Evolutionary conservation across 371 early-diverging fungal species (phyloP), one percentile per base, ranked within the genome.

Genomic region (Apophysomyces variabilis): DNA sequence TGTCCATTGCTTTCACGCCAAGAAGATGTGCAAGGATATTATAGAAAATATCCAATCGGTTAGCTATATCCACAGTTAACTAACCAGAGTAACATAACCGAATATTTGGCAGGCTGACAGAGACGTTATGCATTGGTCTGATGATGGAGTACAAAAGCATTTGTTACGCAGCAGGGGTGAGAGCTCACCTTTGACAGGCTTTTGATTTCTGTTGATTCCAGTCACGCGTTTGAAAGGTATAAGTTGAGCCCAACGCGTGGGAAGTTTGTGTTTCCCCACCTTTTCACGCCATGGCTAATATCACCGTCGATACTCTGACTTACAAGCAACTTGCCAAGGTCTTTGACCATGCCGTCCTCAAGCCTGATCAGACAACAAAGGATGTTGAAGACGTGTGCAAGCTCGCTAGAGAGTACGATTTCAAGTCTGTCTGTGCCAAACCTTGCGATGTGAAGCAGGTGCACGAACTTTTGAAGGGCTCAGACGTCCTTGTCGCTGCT

Each of bases 301-400:
- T 79, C 66, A 69, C 83, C 36, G 58, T 83, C 62, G 81, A 85
- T 37, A 77, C 70, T 8, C 71, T 89, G 21, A 85, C 87, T 21
- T 76, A 84, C 16, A 73, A 82, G 54, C 73, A 78, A 21, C 79
- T 89, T 4, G 87, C 85, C 60, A 82, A 85, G 65, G 78, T 85
- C 36, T 87, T 89, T 69, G 89, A 89, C 66, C 89, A 89, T 66
- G 87, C 89, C 44, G 79, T 89, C 50, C 77, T 89, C 21, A 78
- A 79, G 50, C 85, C 88, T 21, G 89, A 88, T 7, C 85, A 87
- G 73, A 86, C 88, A 7, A 68, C 75, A 5, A 65, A 75, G 21
- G 87, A 89, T 54, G 89, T 89, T 0, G 66, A 85, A 21, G 68
- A 72, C 18, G 89, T 87, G 1, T 89, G 89, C 71, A 57, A 70